Percentiles rank a stretch among this genome's conserved stretches.
Evolutionary conservation across 192 early-diverging fungal genomes (phyloP).

Genomic region (Umbelopsis sp.): DNA sequence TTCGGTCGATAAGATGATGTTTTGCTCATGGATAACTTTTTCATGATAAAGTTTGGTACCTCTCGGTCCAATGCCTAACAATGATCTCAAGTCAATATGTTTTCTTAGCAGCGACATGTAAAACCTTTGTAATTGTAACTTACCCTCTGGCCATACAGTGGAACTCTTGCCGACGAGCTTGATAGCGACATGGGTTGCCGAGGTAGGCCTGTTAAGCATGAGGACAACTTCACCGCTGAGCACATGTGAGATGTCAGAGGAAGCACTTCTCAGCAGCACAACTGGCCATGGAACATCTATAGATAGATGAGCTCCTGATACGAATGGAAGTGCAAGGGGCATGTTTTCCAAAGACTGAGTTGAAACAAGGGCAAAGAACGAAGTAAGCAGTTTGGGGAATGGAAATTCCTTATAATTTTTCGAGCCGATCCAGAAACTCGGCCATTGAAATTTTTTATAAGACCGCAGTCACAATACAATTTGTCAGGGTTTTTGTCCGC

Average conservation of each 20-base stretch:
- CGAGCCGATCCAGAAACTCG: no score
- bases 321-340: constrained; percentile 26
- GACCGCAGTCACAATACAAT: no score
- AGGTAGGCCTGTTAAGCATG: constrained; percentile 26
- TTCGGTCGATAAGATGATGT: constrained; percentile 26
- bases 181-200: constrained; percentile 19
- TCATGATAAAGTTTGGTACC: constrained; percentile 30
- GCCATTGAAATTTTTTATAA: no score
- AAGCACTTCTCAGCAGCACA: constrained; percentile 24
- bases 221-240: constrained; percentile 36
- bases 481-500: no score
- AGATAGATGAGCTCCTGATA: constrained; percentile 30
- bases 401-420: no score
- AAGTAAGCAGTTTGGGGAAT: no score
- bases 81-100: neutral
- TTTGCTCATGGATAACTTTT: constrained; percentile 37
- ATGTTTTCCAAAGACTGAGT: neutral
- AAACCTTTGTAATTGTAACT: no score
- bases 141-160: constrained; percentile 44
- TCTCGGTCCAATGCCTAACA: constrained; percentile 27
- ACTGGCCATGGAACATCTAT: constrained; percentile 40
- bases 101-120: neutral
- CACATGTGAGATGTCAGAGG: constrained; percentile 21
- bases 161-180: constrained; percentile 32
- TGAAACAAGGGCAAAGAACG: no score